Conservation (phyloP, 2,329 filamentous ascomycete species). For the Xylariaceae sp. region DNA sequence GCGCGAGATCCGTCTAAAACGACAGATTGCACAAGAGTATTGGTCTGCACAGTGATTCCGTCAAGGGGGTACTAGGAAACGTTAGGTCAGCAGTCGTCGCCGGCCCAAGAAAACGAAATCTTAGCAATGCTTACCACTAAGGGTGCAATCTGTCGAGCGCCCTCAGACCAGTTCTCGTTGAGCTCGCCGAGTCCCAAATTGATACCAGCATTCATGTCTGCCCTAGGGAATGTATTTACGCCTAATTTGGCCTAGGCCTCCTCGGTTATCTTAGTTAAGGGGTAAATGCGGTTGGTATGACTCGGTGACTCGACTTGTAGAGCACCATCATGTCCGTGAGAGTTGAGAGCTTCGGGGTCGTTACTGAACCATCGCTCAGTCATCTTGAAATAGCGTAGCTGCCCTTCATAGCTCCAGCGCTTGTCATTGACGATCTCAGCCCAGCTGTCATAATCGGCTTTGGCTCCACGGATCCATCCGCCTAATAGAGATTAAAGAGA, state of each 20-base stretch:
- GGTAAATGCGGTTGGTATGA: slow-evolving; percentile 42
- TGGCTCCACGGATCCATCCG: slow-evolving; percentile 48
- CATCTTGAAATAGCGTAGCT: slow-evolving; percentile 49
- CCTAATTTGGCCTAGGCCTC: slow-evolving; percentile 43
- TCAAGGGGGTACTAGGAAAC: slow-evolving; percentile 11
- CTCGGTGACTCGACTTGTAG: slow-evolving; percentile 36
- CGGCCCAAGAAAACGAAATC: background rate
- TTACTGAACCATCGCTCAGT: slow-evolving; percentile 38
- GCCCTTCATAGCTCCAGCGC: slow-evolving; percentile 47
- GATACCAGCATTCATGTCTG: slow-evolving; percentile 29
- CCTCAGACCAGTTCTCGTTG: slow-evolving; percentile 31
- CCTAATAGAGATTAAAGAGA: slow-evolving; percentile 21
- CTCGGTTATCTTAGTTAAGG: slow-evolving; percentile 37
- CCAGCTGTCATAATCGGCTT: slow-evolving; percentile 52
- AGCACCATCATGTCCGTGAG: slow-evolving; percentile 39
- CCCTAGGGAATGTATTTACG: slow-evolving; percentile 26
- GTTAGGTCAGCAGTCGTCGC: background rate
- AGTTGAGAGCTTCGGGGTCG: slow-evolving; percentile 4
- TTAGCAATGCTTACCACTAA: background rate
- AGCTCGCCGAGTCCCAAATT: slow-evolving; percentile 35
- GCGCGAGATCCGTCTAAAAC: slow-evolving; percentile 21
- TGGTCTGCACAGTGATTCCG: slow-evolving; percentile 15
- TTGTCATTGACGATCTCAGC: slow-evolving; percentile 42
- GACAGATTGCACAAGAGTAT: slow-evolving; percentile 28
- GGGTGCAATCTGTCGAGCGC: slow-evolving; percentile 23